Evolutionary conservation across 257 asterid species (phyloP).

Genomic region (Solanum pinnatisectum): DNA sequence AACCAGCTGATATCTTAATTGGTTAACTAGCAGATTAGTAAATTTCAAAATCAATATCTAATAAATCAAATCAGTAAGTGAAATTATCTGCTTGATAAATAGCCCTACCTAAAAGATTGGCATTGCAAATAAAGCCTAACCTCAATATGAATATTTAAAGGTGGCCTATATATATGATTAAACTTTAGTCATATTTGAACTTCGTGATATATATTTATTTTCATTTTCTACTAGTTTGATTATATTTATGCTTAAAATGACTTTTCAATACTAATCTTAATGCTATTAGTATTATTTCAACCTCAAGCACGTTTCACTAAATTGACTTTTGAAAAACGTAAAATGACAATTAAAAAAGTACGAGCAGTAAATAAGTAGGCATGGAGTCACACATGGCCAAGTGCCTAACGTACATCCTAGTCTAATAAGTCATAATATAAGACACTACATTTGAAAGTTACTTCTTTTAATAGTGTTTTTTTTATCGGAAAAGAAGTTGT

Average conservation of each 20-base stretch:
- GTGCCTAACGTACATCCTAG: slow-evolving; percentile 12
- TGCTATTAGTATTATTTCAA: no score
- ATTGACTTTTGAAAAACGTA: no score
- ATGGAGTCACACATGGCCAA: background rate
- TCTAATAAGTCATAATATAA: background rate
- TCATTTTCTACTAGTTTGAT: no score
- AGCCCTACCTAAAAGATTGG: background rate
- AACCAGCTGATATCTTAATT: background rate
- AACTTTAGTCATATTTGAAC: background rate
- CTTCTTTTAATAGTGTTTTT: no score
- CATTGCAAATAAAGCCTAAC: background rate
- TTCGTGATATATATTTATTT: background rate
- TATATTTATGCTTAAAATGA: no score
- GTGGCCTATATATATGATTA: background rate
- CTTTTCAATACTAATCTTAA: background rate
- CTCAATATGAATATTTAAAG: background rate
- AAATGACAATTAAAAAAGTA: no score
- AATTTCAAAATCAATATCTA: no score
- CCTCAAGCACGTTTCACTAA: no score
- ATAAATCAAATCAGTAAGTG: background rate
- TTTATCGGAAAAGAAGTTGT: no score
- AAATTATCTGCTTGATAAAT: no score
- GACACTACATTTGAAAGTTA: background rate
- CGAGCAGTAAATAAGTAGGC: background rate
- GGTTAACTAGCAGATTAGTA: no score